Evolutionary conservation across 1,139 yeast genomes (phyloP).

Genomic region (Saccharomyces uvarum): DNA sequence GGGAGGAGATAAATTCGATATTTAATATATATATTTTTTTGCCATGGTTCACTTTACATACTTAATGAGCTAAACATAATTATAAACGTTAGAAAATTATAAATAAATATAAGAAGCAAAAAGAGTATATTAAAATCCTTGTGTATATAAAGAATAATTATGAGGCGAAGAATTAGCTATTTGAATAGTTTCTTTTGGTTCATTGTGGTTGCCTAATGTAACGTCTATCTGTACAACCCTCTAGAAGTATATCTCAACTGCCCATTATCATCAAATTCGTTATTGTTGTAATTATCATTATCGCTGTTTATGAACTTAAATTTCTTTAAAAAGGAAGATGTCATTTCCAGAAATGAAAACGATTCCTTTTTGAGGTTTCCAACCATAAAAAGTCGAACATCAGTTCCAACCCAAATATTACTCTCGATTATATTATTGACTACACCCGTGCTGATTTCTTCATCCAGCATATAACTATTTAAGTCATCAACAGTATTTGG

Average conservation of each 20-base stretch:
- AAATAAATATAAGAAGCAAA: background rate
- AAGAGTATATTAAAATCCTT: background rate
- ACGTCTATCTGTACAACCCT: background rate
- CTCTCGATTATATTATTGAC: slow-evolving; percentile 16
- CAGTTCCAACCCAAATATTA: slow-evolving; percentile 59
- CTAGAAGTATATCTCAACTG: background rate
- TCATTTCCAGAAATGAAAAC: slow-evolving; percentile 31
- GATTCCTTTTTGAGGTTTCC: slow-evolving; percentile 34
- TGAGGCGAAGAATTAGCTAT: background rate
- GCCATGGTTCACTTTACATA: no score
- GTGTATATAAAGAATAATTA: background rate
- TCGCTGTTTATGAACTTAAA: slow-evolving; percentile 23
- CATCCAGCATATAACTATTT: slow-evolving; percentile 15
- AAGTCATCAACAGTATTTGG: slow-evolving; percentile 6
- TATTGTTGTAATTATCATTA: slow-evolving; percentile 7
- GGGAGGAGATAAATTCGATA: no score
- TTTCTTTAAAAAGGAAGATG: slow-evolving; percentile 29
- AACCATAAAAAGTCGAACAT: slow-evolving; percentile 52
- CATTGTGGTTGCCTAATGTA: background rate
- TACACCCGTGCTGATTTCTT: slow-evolving; percentile 7
- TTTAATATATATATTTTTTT: no score
- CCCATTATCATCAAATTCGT: background rate
- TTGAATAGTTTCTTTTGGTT: background rate
- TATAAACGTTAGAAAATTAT: no score
- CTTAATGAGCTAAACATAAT: no score